Percentiles rank a stretch among this genome's conserved stretches.
Conservation (phyloP, 169 alveolate species). For the Eimeria zaria region DNA sequence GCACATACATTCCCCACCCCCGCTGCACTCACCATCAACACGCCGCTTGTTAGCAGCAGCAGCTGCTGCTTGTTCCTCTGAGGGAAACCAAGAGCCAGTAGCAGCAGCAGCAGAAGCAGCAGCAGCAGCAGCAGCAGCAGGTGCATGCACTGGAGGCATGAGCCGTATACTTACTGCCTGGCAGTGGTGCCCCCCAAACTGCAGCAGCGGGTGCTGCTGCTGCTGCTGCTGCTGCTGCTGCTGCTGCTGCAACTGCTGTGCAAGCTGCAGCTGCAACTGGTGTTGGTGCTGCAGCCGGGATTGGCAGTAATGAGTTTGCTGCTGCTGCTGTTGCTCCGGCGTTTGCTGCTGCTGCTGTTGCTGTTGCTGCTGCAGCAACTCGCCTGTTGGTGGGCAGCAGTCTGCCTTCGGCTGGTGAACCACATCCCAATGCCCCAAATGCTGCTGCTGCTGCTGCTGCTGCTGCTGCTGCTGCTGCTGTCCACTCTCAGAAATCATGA, state of each 20-base stretch:
- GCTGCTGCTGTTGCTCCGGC: conserved; percentile 11
- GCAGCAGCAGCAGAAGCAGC: conserved; percentile 39
- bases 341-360: neutral
- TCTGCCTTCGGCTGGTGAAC: neutral
- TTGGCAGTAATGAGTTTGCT: neutral
- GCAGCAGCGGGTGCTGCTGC: conserved; percentile 33
- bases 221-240: conserved; percentile 44
- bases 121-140: conserved; percentile 18
- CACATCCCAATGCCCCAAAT: neutral
- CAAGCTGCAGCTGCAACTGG: neutral
- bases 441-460: conserved; percentile 46
- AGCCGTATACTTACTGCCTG: neutral
- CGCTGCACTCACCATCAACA: neutral
- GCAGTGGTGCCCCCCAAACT: conserved; percentile 13
- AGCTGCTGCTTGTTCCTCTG: neutral
- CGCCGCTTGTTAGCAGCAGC: neutral
- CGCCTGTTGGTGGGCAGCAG: conserved; percentile 12
- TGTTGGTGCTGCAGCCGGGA: conserved; percentile 40
- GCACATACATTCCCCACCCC: neutral
- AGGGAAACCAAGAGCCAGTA: neutral
- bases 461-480: conserved; percentile 31
- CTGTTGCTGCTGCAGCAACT: neutral
- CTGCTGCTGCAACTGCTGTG: conserved; percentile 16
- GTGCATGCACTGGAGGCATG: neutral
- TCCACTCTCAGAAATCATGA: neutral